Base-by-base conservation (phyloP, 306 rosid genomes). In the Astragalus glycyphyllos region DNA sequence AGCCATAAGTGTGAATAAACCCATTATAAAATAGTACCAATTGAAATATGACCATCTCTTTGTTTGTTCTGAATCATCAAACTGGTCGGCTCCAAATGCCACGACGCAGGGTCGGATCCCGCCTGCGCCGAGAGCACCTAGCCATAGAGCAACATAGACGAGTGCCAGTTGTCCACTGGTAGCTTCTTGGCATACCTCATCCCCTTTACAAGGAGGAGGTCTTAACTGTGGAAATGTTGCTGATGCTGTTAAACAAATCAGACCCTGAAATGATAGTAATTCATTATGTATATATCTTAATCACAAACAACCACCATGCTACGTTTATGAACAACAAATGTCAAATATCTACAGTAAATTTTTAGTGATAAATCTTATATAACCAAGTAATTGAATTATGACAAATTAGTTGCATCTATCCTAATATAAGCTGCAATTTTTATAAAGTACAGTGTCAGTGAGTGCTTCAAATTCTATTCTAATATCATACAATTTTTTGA, bases 101-200 rank as follows among this genome's bases (percentile, higher is more conserved):
- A 92, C 96, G 0, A 92, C 90, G 13, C 98, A 92, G 71, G 98
- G 98, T 35, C 98, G 95, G 86, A 90, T 89, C 41, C 98, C 98
- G 0, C 98, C 98, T 2, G 98, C 80, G 55, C 96, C 98, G 5
- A 92, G 2, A 0, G 98, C 96, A 6, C 82, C 77, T 0, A 92
- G 74, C 0, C 90, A 26, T 0, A 92, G 83, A 40, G 92, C 83
- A 0, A 34, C 37, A 34, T 92, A 88, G 0, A 92, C 85, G 1
- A 89, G 26, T 61, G 89, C 88, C 37, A 86, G 17, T 68, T 92
- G 96, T 58, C 86, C 82, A 0, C 65, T 32, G 34, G 37, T 70
- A 1, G 98, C 98, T 82, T 92, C 55, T 53, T 85, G 11, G 73
- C 98, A 92, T 0, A 71, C 40, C 76, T 81, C 78, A 6, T 75